Evolutionary conservation across 371 early-diverging fungal genomes (phyloP), one percentile per base, ranked within the genome.

Genomic region (Thermomucor indicae-seudaticae): DNA sequence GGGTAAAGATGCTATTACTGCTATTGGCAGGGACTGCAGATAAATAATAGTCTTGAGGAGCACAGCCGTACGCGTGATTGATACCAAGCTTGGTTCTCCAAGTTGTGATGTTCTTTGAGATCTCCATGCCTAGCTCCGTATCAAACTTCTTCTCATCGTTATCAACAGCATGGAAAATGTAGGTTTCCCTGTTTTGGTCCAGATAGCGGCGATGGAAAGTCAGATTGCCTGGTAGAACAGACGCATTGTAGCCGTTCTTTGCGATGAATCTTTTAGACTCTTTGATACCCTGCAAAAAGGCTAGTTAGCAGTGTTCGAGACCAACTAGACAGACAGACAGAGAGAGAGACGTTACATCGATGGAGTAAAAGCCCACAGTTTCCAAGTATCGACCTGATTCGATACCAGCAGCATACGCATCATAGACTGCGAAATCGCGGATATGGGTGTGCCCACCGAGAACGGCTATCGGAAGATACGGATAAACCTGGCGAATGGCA

Each of bases 401-500:
- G 28, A 84, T 60, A 30, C 77, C 84, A 51, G 65, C 78, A 10
- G 77, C 78, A 56, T 76, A 72, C 7, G 45, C 47, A 57, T 80
- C 84, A 38, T 70, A 79, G 37, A 55, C 43, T 22, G 49, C 63
- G 58, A 75, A 79, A 43, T 84, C 84, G 45, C 84, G 76, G 17
- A 75, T 58, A 55, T 84, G 84, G 62, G 70, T 60, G 53, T 83
- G 81, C 2, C 84, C 84, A 23, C 84, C 80, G 30, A 84, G 57
- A 31, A 84, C 49, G 17, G 77, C 60, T 45, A 84, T 79, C 7
- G 84, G 84, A 29, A 64, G 58, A 38, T 76, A 62, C 8, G 78
- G 79, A 40, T 70, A 64, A 20, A 61, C 55, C 14, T 65, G 58
- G 19, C 84, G 75, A 52, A 84, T 79, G 20, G 81, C 78, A 4